Evolutionary conservation across 163 green algal genomes (phyloP).

Genomic region (Volvox carteri): DNA sequence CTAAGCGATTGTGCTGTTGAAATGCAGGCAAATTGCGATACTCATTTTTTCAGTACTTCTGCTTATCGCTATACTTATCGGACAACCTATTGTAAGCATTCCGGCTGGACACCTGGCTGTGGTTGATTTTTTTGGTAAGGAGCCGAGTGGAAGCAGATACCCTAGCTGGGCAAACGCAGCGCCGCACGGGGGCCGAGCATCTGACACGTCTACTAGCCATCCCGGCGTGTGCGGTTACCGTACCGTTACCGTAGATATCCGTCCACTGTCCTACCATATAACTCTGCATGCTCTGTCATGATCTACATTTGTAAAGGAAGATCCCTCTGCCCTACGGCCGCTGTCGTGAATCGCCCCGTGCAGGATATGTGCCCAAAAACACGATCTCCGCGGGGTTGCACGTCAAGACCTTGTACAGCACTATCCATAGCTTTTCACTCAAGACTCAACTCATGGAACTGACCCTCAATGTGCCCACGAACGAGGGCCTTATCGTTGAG

Average conservation of each 20-base stretch:
- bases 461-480: slow-evolving; percentile 10
- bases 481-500: slow-evolving; percentile 1
- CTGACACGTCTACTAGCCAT: too few species aligned
- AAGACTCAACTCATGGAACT: slow-evolving; percentile 3
- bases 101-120: slow-evolving; percentile 6
- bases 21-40: too few species aligned
- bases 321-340: too few species aligned
- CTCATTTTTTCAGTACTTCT: too few species aligned
- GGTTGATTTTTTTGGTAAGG: not conserved
- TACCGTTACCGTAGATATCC: too few species aligned
- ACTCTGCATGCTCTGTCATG: too few species aligned
- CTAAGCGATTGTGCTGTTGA: too few species aligned
- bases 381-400: not conserved
- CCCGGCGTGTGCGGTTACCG: too few species aligned
- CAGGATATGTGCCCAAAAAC: not conserved
- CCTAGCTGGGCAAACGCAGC: not conserved
- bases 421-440: not conserved
- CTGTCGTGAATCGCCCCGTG: not conserved
- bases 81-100: not conserved
- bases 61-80: too few species aligned
- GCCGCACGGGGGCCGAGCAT: too few species aligned
- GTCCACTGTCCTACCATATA: too few species aligned
- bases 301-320: too few species aligned
- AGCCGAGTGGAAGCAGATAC: not conserved
- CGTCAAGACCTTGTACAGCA: not conserved